Percentiles rank a stretch among this genome's conserved stretches.
Evolutionary conservation across 805 yeast genomes (phyloP).

Genomic region (Teunomyces tritomae): DNA sequence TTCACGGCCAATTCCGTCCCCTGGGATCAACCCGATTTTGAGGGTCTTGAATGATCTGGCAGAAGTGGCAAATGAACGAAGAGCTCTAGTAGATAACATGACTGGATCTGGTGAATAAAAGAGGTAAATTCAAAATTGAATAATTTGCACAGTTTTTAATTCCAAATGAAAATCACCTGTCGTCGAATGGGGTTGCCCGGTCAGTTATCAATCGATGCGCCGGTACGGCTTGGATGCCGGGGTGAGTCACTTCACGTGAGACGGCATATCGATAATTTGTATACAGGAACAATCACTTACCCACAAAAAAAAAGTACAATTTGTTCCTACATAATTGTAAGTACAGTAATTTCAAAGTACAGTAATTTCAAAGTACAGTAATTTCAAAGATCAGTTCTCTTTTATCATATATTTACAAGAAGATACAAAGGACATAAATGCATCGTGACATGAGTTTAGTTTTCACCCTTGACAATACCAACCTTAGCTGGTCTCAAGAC

Average conservation of each 20-base stretch:
- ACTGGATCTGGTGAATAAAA: background rate
- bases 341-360: no score
- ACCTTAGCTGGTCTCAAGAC: conserved; percentile 95
- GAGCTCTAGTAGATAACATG: conserved; percentile 20
- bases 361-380: no score
- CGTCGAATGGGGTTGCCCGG: conserved; percentile 4
- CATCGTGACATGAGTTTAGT: conserved; percentile 1
- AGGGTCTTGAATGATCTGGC: conserved; percentile 30
- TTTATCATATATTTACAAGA: background rate
- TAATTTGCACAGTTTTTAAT: background rate
- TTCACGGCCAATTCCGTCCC: conserved; percentile 97
- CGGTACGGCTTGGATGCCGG: conserved; percentile 2
- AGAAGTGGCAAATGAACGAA: conserved; percentile 35
- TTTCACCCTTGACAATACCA: conserved; percentile 71
- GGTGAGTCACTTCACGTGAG: conserved; percentile 9
- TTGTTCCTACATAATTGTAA: no score
- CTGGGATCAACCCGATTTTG: conserved; percentile 78
- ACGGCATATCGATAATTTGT: background rate
- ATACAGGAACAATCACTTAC: no score
- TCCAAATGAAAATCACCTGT: conserved; percentile 1
- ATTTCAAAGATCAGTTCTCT: background rate
- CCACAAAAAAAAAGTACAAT: no score
- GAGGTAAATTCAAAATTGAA: background rate
- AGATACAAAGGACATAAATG: conserved; percentile 3
- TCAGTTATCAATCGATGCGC: conserved; percentile 3